These are phyloP conservation scores for Candida bentonensis DNA, from an alignment of 805 yeast species.

Conservation along the genomic window DNA sequence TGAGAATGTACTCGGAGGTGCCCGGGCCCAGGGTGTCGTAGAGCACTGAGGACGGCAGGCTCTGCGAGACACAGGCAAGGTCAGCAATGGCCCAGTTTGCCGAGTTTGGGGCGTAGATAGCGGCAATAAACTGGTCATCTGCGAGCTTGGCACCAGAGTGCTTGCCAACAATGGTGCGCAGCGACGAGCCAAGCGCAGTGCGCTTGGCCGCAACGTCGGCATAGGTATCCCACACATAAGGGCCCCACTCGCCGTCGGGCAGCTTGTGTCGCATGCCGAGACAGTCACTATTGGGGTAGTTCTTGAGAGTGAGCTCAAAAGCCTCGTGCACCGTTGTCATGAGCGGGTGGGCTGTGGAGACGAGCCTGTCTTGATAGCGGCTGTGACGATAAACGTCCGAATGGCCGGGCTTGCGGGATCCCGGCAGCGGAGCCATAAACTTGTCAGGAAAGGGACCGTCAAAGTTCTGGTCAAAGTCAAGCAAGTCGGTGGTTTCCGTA, in stretches of 20 bases:
- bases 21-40: conserved; percentile 46
- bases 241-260: conserved; percentile 25
- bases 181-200: conserved; percentile 41
- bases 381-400: conserved; percentile 39
- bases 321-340: conserved; percentile 27
- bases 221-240: conserved; percentile 33
- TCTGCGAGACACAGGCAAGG: conserved; percentile 49
- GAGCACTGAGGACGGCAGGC: conserved; percentile 37
- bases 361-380: conserved; percentile 19
- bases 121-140: conserved; percentile 13
- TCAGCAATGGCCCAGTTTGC: conserved; percentile 54
- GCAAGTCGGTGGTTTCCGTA: neutral
- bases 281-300: conserved; percentile 21
- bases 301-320: conserved; percentile 19
- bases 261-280: conserved; percentile 26
- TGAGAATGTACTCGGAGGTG: conserved; percentile 49
- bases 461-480: neutral
- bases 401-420: conserved; percentile 29
- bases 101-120: conserved; percentile 20
- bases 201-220: conserved; percentile 29
- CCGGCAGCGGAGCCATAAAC: conserved; percentile 23
- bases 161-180: conserved; percentile 27
- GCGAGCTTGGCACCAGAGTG: conserved; percentile 6
- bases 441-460: neutral
- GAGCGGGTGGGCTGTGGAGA: conserved; percentile 21